A percentile compares a stretch with the other conserved stretches of the same genome.
These are phyloP conservation scores for Pythium folliculosum DNA, from an alignment of 352 stramenopile genomes.

Conservation along the genomic window DNA sequence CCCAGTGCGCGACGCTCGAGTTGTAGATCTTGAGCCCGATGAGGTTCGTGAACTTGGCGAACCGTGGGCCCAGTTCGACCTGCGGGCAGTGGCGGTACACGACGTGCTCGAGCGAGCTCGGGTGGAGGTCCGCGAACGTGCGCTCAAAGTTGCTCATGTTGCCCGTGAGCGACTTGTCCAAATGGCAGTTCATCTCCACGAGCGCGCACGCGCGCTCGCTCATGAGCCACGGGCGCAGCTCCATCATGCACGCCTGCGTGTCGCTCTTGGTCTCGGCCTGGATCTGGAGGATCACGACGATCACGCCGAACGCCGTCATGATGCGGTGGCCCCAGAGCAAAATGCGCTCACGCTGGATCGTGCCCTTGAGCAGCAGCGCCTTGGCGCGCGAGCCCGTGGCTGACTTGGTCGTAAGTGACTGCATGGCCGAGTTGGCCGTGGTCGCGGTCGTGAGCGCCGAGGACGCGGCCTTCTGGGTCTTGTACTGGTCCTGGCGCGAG, in stretches of 20 bases:
- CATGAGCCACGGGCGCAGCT: slow-evolving; percentile 17
- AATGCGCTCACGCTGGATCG: slow-evolving; percentile 1
- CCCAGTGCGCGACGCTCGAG: slow-evolving; percentile 15
- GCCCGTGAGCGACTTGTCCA: neutral
- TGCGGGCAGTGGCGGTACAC: slow-evolving; percentile 41
- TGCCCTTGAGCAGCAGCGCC: neutral
- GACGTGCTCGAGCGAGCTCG: slow-evolving; percentile 27
- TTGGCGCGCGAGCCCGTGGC: neutral
- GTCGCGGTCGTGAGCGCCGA: neutral
- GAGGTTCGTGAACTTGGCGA: slow-evolving; percentile 31
- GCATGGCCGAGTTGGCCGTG: neutral
- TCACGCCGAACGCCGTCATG: neutral
- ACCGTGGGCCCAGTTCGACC: slow-evolving; percentile 32
- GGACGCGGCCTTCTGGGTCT: neutral
- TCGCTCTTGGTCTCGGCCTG: neutral
- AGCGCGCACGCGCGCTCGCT: slow-evolving; percentile 5
- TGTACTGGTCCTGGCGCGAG: slow-evolving; percentile 2
- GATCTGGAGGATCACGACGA: neutral
- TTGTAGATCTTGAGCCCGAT: slow-evolving; percentile 18
- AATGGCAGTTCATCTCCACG: slow-evolving; percentile 14
- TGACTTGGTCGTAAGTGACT: neutral
- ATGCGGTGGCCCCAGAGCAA: slow-evolving; percentile 6
- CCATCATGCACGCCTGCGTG: slow-evolving; percentile 1
- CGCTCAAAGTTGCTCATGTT: neutral
- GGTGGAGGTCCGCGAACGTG: slow-evolving; percentile 27